phyloP scores from a whole-genome alignment of 225 moss, liverwort and hornwort genomes.

The Polytrichum formosum region DNA sequence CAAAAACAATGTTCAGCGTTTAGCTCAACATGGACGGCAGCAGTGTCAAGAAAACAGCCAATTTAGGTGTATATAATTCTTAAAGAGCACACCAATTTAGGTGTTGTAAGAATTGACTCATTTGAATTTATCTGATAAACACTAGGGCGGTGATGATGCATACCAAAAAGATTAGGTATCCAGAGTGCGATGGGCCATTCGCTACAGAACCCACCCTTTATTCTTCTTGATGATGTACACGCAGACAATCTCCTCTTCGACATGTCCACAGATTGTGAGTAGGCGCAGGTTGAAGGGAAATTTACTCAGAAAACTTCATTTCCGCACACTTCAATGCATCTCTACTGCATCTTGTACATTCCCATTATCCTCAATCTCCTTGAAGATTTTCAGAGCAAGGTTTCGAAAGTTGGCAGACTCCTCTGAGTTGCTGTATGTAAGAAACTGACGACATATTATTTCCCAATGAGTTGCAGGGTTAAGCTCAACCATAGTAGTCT shows the following conservation, averaged over 20 bases:
- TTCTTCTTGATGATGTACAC: not conserved
- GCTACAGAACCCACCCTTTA: constrained; percentile 3
- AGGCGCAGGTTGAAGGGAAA: not conserved
- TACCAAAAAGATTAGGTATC: constrained; percentile 12
- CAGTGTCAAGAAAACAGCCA: not conserved
- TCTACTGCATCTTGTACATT: too few species aligned
- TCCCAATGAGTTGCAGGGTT: too few species aligned
- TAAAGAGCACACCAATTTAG: too few species aligned
- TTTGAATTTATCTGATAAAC: not conserved
- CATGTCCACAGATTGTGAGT: not conserved
- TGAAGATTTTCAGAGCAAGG: too few species aligned
- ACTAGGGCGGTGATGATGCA: not conserved
- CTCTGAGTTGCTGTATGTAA: too few species aligned
- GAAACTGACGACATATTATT: too few species aligned
- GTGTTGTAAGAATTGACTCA: too few species aligned
- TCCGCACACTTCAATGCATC: too few species aligned
- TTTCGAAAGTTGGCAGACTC: too few species aligned
- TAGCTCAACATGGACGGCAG: not conserved
- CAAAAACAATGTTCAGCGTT: not conserved
- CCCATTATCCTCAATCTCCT: too few species aligned
- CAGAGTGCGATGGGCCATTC: constrained; percentile 10
- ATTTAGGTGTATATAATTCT: not conserved
- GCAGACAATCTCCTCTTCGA: not conserved
- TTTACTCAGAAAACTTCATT: too few species aligned
- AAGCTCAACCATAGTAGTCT: too few species aligned